Conservation (phyloP, 2,329 filamentous ascomycete genomes). For the Bipolaris gigantea region DNA sequence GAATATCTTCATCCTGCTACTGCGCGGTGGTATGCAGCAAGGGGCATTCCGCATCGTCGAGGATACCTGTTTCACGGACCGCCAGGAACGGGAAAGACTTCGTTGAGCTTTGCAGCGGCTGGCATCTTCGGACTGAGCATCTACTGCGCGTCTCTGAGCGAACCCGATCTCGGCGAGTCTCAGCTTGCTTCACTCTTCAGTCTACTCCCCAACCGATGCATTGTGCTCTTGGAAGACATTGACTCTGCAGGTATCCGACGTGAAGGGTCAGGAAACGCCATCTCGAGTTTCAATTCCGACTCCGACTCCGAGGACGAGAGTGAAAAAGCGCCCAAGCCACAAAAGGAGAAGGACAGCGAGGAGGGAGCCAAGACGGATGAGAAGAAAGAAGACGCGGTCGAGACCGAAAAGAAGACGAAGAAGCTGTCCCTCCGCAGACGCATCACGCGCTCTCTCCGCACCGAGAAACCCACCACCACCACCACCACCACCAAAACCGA, state of each 20-base stretch:
- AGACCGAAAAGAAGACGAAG: slow-evolving; percentile 2
- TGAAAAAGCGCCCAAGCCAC: neutral
- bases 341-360: neutral
- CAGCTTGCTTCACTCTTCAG: slow-evolving; percentile 56
- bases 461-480: neutral
- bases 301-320: neutral
- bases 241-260: slow-evolving; percentile 51
- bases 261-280: slow-evolving; percentile 17
- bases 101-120: slow-evolving; percentile 46
- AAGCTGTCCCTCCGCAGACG: slow-evolving; percentile 1
- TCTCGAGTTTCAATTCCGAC: neutral
- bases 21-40: slow-evolving; percentile 78
- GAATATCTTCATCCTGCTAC: slow-evolving; percentile 74
- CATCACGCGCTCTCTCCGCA: neutral
- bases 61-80: slow-evolving; percentile 83
- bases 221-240: slow-evolving; percentile 53
- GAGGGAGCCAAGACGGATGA: neutral
- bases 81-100: slow-evolving; percentile 76
- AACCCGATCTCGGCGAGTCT: slow-evolving; percentile 73
- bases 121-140: slow-evolving; percentile 53
- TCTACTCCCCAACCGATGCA: slow-evolving; percentile 48
- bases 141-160: slow-evolving; percentile 54
- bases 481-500: neutral
- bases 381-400: neutral
- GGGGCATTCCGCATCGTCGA: slow-evolving; percentile 82